phyloP scores from a whole-genome alignment of 192 early-diverging fungal genomes.

The Umbelopsis vinacea region DNA sequence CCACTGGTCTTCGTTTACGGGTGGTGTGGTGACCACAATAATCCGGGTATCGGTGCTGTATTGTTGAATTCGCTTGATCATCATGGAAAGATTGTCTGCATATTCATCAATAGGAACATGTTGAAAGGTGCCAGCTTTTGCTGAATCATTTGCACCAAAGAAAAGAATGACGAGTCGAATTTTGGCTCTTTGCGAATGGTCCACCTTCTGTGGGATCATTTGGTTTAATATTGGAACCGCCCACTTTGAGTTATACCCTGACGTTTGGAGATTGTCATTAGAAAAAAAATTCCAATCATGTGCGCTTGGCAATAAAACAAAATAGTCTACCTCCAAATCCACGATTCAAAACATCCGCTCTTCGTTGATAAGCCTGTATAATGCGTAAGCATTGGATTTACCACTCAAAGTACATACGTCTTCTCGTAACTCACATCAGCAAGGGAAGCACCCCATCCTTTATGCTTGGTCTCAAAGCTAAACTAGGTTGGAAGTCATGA shows the following conservation, averaged over 20 bases:
- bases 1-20: slow-evolving; percentile 61
- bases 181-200: slow-evolving; percentile 30
- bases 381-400: slow-evolving; percentile 52
- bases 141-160: slow-evolving; percentile 84
- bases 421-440: slow-evolving; percentile 27
- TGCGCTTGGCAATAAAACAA: neutral
- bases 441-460: slow-evolving; percentile 25
- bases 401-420: neutral
- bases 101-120: slow-evolving; percentile 64
- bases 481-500: neutral
- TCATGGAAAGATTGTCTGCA: slow-evolving; percentile 56
- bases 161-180: slow-evolving; percentile 70
- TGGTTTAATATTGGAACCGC: slow-evolving; percentile 55
- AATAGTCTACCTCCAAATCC: slow-evolving; percentile 70
- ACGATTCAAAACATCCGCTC: slow-evolving; percentile 77
- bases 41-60: slow-evolving; percentile 65
- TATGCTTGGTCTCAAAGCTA: slow-evolving; percentile 31
- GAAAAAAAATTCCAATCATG: neutral
- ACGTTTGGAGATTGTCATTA: neutral
- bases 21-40: slow-evolving; percentile 73
- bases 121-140: slow-evolving; percentile 46
- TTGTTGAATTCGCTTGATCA: slow-evolving; percentile 59
- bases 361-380: slow-evolving; percentile 63
- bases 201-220: slow-evolving; percentile 50
- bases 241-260: slow-evolving; percentile 72